Evolutionary conservation across 352 stramenopile genomes (phyloP).

Genomic region (Phytophthora megakarya): DNA sequence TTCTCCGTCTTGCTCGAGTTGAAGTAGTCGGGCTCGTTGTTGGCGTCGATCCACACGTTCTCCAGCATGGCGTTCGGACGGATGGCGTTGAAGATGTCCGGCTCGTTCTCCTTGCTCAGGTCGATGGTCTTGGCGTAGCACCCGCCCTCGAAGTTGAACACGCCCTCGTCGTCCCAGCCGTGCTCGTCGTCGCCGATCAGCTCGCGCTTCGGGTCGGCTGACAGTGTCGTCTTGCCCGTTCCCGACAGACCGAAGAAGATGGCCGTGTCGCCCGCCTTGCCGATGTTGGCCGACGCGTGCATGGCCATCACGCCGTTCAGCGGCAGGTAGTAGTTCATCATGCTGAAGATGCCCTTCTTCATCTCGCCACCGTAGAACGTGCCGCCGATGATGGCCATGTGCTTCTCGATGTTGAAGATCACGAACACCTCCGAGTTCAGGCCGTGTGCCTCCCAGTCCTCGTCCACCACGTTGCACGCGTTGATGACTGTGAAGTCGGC

Average conservation of each 20-base stretch:
- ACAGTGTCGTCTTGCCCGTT: conserved; percentile 92
- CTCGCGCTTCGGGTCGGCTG: conserved; percentile 86
- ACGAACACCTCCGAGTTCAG: conserved; percentile 97
- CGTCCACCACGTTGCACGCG: conserved; percentile 94
- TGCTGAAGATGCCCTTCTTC: conserved; percentile 98
- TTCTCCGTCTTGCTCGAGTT: conserved; percentile 98
- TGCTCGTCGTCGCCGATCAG: conserved; percentile 92
- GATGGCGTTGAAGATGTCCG: conserved; percentile 98
- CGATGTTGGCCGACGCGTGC: conserved; percentile 98
- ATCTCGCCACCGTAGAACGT: conserved; percentile 98
- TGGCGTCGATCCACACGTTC: conserved; percentile 92
- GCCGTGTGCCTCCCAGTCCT: conserved; percentile 93
- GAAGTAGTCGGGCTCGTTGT: conserved; percentile 93
- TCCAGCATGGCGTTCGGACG: conserved; percentile 96
- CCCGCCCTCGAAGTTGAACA: conserved; percentile 99
- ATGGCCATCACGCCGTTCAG: conserved; percentile 96
- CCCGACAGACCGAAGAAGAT: conserved; percentile 98
- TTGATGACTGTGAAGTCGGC: conserved; percentile 99
- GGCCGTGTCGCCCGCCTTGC: conserved; percentile 94
- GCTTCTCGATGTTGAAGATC: conserved; percentile 97
- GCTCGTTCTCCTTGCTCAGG: conserved; percentile 95
- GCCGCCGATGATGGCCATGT: conserved; percentile 94
- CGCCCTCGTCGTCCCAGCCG: conserved; percentile 96
- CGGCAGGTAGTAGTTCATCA: conserved; percentile 99
- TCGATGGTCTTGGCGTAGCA: conserved; percentile 99